phyloP scores from a whole-genome alignment of 306 rosid species.

The Arachis hypogaea region DNA sequence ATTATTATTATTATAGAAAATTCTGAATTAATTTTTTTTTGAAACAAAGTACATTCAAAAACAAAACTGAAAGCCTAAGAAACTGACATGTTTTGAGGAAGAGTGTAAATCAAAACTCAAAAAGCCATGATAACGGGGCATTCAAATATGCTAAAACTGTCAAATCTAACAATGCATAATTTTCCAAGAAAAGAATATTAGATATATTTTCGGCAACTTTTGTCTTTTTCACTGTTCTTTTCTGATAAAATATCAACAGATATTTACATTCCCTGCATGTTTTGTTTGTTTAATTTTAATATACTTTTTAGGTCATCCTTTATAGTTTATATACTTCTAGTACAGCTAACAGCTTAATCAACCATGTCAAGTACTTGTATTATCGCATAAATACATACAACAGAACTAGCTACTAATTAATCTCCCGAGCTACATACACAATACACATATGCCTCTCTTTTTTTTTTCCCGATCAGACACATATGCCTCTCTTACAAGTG shows the following conservation, averaged over 20 bases:
- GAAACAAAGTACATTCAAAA: too few species aligned
- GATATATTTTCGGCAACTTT: background rate
- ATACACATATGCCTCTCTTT: too few species aligned
- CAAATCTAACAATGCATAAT: background rate
- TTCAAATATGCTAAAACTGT: background rate
- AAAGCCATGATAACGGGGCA: background rate
- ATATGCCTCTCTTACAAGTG: too few species aligned
- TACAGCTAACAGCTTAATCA: background rate
- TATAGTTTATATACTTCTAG: background rate
- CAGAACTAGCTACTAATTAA: too few species aligned
- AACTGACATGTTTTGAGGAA: background rate
- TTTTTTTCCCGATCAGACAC: too few species aligned
- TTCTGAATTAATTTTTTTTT: too few species aligned
- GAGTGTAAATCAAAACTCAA: constrained; percentile 1
- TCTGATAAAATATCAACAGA: background rate
- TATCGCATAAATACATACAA: too few species aligned
- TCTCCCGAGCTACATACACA: too few species aligned
- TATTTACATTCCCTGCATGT: background rate
- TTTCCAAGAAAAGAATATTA: constrained; percentile 2
- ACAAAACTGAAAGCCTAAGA: background rate
- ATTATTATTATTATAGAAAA: too few species aligned
- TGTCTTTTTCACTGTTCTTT: constrained; percentile 11
- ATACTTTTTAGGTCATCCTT: background rate
- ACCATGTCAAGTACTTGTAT: background rate
- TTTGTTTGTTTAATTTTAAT: background rate